A percentile compares a stretch with the other conserved stretches of the same genome.
These are phyloP conservation scores for Suillus brevipes DNA, from an alignment of 768 basidiomycete genomes.

Conservation along the genomic window DNA sequence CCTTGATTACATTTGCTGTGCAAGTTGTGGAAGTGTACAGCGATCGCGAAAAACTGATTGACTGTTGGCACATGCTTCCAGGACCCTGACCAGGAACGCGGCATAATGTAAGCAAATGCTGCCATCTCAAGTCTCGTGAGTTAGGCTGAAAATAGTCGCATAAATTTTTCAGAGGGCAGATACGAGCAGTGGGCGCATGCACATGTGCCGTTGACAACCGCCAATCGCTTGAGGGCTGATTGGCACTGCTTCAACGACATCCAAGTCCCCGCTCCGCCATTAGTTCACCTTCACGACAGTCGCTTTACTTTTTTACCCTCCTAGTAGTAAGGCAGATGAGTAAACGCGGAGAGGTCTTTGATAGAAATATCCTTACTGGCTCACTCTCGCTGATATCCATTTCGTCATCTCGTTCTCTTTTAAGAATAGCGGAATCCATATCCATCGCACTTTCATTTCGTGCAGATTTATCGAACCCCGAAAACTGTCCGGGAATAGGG, in stretches of 20 bases:
- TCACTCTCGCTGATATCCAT: conserved; percentile 14
- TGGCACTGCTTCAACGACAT: no score
- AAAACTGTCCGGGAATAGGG: conserved; percentile 7
- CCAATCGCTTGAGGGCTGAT: background rate
- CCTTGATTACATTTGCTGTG: background rate
- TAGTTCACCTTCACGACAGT: conserved; percentile 1
- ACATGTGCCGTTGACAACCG: background rate
- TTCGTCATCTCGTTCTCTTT: conserved; percentile 26
- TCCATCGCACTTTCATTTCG: conserved; percentile 17
- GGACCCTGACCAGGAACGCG: background rate
- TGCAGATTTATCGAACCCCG: background rate
- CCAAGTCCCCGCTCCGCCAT: background rate
- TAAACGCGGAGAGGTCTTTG: background rate
- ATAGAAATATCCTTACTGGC: conserved; percentile 17
- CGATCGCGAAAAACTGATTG: background rate
- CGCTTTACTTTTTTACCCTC: conserved; percentile 22
- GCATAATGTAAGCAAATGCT: conserved; percentile 2
- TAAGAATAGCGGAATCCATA: conserved; percentile 12
- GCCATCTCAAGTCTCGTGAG: background rate
- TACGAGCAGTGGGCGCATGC: background rate
- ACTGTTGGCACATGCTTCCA: background rate
- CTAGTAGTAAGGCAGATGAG: conserved; percentile 15
- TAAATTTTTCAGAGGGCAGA: background rate
- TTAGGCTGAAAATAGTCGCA: background rate
- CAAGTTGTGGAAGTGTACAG: background rate